Conservation (phyloP, 1,284 basidiomycete genomes). For the Abortiporus biennis region DNA sequence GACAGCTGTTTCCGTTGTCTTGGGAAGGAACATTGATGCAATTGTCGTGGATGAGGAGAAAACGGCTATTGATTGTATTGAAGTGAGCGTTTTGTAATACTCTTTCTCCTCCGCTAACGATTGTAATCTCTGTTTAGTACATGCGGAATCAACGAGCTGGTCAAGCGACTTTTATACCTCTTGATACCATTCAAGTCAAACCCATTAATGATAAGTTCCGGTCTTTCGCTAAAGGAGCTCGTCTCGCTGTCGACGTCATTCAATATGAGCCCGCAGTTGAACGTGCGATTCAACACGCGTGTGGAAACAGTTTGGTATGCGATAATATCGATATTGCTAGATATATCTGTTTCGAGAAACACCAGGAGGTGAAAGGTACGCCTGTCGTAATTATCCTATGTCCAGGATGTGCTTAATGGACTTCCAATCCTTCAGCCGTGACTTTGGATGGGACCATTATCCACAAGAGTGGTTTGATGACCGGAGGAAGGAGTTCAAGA, state of each 20-base stretch:
- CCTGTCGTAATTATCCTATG: conserved; percentile 5
- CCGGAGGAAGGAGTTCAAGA: conserved; percentile 83
- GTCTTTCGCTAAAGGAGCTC: conserved; percentile 85
- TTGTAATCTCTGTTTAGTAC: conserved; percentile 49
- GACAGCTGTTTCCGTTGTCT: conserved; percentile 88
- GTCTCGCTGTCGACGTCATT: conserved; percentile 93
- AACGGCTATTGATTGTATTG: conserved; percentile 96
- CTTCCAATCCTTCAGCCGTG: conserved; percentile 61
- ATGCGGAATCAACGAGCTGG: conserved; percentile 93
- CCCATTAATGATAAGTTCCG: conserved; percentile 94
- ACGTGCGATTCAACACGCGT: conserved; percentile 93
- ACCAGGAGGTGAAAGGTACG: conserved; percentile 92
- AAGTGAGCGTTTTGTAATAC: conserved; percentile 38
- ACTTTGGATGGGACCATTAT: conserved; percentile 96
- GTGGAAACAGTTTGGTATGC: conserved; percentile 92
- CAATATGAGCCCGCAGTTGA: conserved; percentile 85
- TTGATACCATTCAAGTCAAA: conserved; percentile 94
- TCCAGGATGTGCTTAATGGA: not conserved
- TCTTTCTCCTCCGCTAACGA: not conserved
- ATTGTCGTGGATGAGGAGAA: conserved; percentile 96
- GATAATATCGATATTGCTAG: conserved; percentile 92
- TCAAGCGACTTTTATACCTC: conserved; percentile 94
- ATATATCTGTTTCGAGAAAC: conserved; percentile 89
- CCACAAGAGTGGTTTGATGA: conserved; percentile 96
- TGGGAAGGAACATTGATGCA: conserved; percentile 93